These are phyloP conservation scores for Diplodia intermedia DNA, from an alignment of 2,329 filamentous ascomycete genomes.

Conservation along the genomic window DNA sequence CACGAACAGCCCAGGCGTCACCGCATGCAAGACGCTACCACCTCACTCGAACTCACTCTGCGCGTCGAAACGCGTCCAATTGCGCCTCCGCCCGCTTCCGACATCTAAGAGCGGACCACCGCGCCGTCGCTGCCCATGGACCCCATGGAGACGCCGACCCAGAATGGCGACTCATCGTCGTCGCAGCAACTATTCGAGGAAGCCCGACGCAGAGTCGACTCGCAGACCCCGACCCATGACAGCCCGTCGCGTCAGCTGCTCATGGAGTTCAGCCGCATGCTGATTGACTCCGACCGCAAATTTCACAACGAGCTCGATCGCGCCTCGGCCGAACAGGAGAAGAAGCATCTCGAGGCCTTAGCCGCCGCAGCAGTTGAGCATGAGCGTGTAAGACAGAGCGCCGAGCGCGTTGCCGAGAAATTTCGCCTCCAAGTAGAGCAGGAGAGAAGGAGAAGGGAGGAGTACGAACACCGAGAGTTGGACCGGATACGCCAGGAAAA, in stretches of 20 bases:
- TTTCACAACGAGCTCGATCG: constrained; percentile 68
- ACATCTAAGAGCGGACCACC: not conserved
- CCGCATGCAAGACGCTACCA: constrained; percentile 27
- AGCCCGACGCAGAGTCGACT: constrained; percentile 13
- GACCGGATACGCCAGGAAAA: constrained; percentile 54
- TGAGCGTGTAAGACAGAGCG: constrained; percentile 65
- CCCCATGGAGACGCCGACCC: constrained; percentile 6
- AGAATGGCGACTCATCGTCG: constrained; percentile 29
- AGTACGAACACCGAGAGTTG: constrained; percentile 47
- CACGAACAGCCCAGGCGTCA: constrained; percentile 26
- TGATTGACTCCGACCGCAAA: constrained; percentile 50
- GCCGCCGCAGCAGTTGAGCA: constrained; percentile 71
- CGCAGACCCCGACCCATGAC: constrained; percentile 35
- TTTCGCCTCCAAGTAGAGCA: constrained; percentile 54
- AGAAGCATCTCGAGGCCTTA: constrained; percentile 70
- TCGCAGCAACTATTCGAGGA: constrained; percentile 26
- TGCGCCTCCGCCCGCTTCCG: constrained; percentile 11
- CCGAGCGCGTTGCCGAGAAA: constrained; percentile 61
- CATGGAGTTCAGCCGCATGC: constrained; percentile 53
- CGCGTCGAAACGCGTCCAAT: constrained; percentile 31
- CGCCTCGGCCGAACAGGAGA: constrained; percentile 67
- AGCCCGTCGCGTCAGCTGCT: constrained; percentile 47
- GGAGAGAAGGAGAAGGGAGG: constrained; percentile 43
- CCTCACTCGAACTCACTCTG: constrained; percentile 4
- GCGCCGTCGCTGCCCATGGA: constrained; percentile 10